A percentile compares a stretch with the other conserved stretches of the same genome.
Conservation (phyloP, 78 protist genomes). For the Monocercomonoides exilis region DNA sequence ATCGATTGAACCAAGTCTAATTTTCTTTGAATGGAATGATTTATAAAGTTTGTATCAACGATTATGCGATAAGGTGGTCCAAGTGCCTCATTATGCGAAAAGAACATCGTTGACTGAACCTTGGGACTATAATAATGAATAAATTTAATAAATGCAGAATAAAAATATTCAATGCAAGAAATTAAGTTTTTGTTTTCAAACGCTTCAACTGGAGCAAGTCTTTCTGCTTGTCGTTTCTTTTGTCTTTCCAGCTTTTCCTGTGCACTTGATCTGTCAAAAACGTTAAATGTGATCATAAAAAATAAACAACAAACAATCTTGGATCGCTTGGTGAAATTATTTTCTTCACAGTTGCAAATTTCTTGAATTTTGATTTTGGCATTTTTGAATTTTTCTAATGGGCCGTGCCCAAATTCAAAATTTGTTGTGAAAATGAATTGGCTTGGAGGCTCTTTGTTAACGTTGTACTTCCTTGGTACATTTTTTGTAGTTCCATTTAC, state of each 20-base stretch:
- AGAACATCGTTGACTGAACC: slow-evolving; percentile 67
- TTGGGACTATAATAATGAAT: background rate
- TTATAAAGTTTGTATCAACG: slow-evolving; percentile 97
- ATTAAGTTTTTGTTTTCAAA: background rate
- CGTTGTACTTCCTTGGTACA: background rate
- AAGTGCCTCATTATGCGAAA: slow-evolving; percentile 75
- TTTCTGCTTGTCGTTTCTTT: background rate
- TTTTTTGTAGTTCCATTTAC: background rate
- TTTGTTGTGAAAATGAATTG: background rate
- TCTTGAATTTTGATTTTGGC: background rate
- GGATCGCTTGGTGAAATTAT: background rate
- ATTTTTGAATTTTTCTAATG: background rate
- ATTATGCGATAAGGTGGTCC: slow-evolving; percentile 97
- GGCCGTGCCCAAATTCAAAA: slow-evolving; percentile 4
- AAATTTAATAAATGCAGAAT: background rate
- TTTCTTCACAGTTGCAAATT: background rate
- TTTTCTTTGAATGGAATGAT: slow-evolving; percentile 80
- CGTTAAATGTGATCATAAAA: background rate
- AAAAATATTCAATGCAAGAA: background rate
- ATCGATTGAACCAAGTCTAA: slow-evolving; percentile 74
- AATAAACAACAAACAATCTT: background rate
- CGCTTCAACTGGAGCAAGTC: background rate
- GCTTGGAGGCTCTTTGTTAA: background rate
- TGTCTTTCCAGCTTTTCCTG: background rate
- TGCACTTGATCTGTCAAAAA: background rate